Evolutionary conservation across 495 filamentous ascomycete species (phyloP), one percentile per base, ranked within the genome.

Genomic region (Annulohypoxylon nitens): DNA sequence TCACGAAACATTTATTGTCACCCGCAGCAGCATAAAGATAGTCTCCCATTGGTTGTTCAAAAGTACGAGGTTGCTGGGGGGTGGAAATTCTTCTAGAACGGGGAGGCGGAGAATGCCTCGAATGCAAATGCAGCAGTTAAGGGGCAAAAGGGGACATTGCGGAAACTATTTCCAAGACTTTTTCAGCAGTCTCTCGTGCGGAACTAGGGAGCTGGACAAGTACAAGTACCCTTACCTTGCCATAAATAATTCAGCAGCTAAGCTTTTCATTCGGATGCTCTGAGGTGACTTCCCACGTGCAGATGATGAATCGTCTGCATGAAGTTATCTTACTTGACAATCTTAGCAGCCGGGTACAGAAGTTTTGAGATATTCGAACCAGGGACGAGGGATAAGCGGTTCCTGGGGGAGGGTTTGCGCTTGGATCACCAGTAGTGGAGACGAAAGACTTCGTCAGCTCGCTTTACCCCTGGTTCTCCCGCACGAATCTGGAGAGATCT

Each of bases 1-100:
- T 30, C 54, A 23, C 65, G 65, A 73, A 73, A 69, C 70, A 12
- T n/a, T 26, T 47, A 53, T 50, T 61, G 64, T 69, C 54, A 61
- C 65, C 50, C 53, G 20, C 18, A 43, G 41, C 20, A 54, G 41
- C 36, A 7, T 50, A 18, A 51, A 25, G 25, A 34, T 53, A 25
- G 4, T 48, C 34, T 30, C 37, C 48, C 36, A 53, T 51, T 20
- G 43, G 55, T n/a, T 43, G 23, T 30, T 43, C 25, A 26, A 59
- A 58, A 41, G 23, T 14, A 33, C 26, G 3, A 2, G 51, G 12
- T 16, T 33, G 30, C 41, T 6, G 12, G 57, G 70, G 26, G 48
- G 16, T 33, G 62, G 37, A 34, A 55, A 4, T 11, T 1, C 43
- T 67, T 67, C 69, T 71, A 67, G 70, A 63, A 59, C 43, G 43